phyloP scores from a whole-genome alignment of 345 rosid genomes.

The Acer negundo region DNA sequence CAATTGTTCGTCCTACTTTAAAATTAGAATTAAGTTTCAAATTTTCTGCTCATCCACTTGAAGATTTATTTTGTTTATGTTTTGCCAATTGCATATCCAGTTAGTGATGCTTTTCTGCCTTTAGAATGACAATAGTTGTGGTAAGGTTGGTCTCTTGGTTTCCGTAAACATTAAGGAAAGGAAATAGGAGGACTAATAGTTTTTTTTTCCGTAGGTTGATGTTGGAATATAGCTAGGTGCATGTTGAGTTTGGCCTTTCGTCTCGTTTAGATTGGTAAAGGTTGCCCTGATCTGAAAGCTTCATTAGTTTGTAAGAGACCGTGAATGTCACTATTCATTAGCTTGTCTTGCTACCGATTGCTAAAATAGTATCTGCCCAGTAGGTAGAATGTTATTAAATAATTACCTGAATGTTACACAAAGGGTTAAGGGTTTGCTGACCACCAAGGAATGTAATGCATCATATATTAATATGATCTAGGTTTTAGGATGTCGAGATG shows the following conservation, averaged over 20 bases:
- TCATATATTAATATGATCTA: neutral
- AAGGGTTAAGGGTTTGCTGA: neutral
- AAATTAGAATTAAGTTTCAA: neutral
- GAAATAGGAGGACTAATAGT: slow-evolving; percentile 2
- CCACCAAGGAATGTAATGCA: no score
- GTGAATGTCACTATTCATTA: neutral
- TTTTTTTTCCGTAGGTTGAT: neutral
- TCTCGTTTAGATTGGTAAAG: neutral
- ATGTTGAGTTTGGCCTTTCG: neutral
- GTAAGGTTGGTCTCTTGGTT: neutral
- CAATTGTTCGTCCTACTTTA: neutral
- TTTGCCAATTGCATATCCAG: neutral
- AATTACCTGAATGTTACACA: neutral
- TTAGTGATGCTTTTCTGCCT: neutral
- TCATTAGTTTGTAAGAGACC: neutral
- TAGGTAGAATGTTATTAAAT: neutral
- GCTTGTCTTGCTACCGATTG: neutral
- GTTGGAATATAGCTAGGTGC: neutral
- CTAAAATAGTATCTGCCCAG: slow-evolving; percentile 2
- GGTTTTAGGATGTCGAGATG: no score
- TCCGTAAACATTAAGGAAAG: neutral
- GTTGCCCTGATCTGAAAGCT: neutral
- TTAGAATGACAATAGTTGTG: neutral
- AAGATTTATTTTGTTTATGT: neutral
- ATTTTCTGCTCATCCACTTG: neutral